These are phyloP conservation scores for Sporothrix luriei DNA, from an alignment of 2,329 filamentous ascomycete genomes.

Conservation along the genomic window DNA sequence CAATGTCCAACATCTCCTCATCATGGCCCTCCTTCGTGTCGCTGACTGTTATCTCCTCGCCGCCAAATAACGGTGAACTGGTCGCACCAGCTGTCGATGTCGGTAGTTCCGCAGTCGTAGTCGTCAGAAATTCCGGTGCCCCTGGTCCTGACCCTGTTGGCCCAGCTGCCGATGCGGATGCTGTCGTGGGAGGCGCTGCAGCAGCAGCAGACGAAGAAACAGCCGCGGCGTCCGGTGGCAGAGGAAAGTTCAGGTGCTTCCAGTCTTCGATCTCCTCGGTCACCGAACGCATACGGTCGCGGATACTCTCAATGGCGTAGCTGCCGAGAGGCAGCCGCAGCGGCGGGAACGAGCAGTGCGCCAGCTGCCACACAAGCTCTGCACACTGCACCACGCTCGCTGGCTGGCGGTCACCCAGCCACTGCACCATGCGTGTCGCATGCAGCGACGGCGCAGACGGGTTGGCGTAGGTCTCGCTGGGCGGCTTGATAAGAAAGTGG, in stretches of 20 bases:
- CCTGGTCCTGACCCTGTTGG: neutral
- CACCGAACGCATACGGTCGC: slow-evolving; percentile 83
- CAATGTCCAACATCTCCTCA: slow-evolving; percentile 28
- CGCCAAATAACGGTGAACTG: neutral
- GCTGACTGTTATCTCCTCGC: slow-evolving; percentile 2
- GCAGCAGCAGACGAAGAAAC: too few species aligned
- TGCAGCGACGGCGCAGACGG: slow-evolving; percentile 82
- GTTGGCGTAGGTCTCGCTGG: slow-evolving; percentile 77
- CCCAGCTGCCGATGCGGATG: slow-evolving; percentile 37
- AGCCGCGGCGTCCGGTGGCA: slow-evolving; percentile 44
- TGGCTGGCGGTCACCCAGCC: slow-evolving; percentile 89
- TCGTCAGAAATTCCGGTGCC: slow-evolving; percentile 38
- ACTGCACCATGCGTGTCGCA: slow-evolving; percentile 87
- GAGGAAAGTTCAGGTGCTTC: slow-evolving; percentile 77
- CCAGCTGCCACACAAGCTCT: slow-evolving; percentile 91
- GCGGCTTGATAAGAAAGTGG: slow-evolving; percentile 86
- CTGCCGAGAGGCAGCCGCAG: slow-evolving; percentile 83
- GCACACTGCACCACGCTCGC: slow-evolving; percentile 91
- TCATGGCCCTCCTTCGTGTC: slow-evolving; percentile 16
- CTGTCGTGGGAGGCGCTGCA: slow-evolving; percentile 24
- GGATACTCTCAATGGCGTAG: slow-evolving; percentile 93
- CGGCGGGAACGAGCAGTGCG: slow-evolving; percentile 92
- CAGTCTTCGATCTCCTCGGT: slow-evolving; percentile 95
- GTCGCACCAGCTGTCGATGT: neutral
- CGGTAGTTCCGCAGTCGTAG: slow-evolving; percentile 37